A percentile compares a stretch with the other conserved stretches of the same genome.
Conservation (phyloP, 352 stramenopile genomes). For the Phytophthora sansomeana region DNA sequence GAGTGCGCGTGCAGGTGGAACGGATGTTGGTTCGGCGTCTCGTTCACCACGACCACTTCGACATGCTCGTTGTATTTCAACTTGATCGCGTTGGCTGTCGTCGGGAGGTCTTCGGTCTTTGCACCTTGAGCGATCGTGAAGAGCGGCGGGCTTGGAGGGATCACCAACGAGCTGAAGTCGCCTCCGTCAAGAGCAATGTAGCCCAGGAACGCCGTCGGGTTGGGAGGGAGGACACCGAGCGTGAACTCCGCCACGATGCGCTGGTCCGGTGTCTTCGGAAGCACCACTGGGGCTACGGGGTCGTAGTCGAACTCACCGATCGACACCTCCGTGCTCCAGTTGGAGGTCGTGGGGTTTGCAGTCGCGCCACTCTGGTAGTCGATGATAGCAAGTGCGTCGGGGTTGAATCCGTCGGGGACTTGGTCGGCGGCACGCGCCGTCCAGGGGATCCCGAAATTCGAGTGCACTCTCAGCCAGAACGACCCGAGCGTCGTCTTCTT, state of each 20-base stretch:
- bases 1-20: conserved; percentile 42
- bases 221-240: conserved; percentile 19
- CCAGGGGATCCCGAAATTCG: conserved; percentile 31
- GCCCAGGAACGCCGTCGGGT: too few species aligned
- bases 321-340: conserved; percentile 7
- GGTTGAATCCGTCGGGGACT: conserved; percentile 27
- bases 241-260: conserved; percentile 35
- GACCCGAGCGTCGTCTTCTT: conserved; percentile 12
- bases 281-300: conserved; percentile 13
- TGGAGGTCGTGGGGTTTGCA: conserved; percentile 27
- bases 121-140: conserved; percentile 32
- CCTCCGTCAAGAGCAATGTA: conserved; percentile 31
- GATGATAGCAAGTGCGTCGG: conserved; percentile 31
- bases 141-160: conserved; percentile 32
- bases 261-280: conserved; percentile 25
- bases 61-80: conserved; percentile 28
- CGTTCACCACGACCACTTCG: conserved; percentile 37
- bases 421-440: too few species aligned
- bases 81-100: conserved; percentile 12
- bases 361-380: conserved; percentile 12
- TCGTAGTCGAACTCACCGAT: conserved; percentile 42
- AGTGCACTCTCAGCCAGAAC: conserved; percentile 38
- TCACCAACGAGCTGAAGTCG: conserved; percentile 29
- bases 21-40: conserved; percentile 39
- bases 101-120: conserved; percentile 22